A percentile compares a stretch with the other conserved stretches of the same genome.
Evolutionary conservation across 345 rosid genomes (phyloP).

Genomic region (Punica granatum): DNA sequence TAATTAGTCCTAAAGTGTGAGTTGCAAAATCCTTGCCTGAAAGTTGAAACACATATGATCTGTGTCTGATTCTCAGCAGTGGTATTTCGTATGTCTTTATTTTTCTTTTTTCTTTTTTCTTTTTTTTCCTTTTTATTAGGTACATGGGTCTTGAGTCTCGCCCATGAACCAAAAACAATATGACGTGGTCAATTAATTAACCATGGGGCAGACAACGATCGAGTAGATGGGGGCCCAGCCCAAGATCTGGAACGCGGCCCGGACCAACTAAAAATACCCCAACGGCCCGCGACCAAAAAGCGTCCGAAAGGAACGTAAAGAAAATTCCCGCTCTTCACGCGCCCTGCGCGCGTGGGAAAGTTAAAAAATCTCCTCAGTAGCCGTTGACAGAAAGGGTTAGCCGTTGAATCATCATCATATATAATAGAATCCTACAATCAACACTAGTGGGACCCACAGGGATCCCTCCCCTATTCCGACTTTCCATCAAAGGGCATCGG

Average conservation of each 20-base stretch:
- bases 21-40: too few species aligned
- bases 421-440: neutral
- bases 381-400: neutral
- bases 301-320: neutral
- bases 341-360: slow-evolving; percentile 1
- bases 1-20: too few species aligned
- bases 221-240: neutral
- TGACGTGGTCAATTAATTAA: too few species aligned
- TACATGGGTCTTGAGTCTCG: too few species aligned
- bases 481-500: neutral
- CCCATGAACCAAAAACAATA: too few species aligned
- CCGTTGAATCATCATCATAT: too few species aligned
- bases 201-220: neutral
- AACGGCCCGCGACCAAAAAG: neutral
- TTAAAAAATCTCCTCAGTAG: neutral
- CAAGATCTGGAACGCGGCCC: neutral
- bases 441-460: neutral
- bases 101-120: too few species aligned
- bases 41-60: too few species aligned
- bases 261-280: neutral
- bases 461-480: neutral
- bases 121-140: too few species aligned
- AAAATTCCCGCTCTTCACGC: neutral
- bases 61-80: too few species aligned
- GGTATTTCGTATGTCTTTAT: too few species aligned